These are phyloP conservation scores for Phialophora verrucosa DNA, from an alignment of 2,329 filamentous ascomycete species.

Conservation along the genomic window DNA sequence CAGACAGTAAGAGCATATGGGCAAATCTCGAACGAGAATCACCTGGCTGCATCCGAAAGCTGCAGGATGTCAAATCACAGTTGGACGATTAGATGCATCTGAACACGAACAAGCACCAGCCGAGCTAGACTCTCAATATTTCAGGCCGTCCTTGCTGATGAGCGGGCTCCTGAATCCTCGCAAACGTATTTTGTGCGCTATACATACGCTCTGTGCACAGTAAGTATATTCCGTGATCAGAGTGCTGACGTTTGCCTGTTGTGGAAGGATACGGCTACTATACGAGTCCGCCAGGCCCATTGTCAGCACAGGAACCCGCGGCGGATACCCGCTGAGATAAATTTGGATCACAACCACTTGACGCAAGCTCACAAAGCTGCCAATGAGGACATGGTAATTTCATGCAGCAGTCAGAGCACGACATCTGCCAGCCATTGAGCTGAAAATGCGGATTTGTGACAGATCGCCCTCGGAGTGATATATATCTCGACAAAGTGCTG, in stretches of 20 bases:
- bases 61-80: not conserved
- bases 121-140: not conserved
- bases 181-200: not conserved
- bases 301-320: not conserved
- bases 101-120: not conserved
- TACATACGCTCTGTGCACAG: not conserved
- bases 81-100: not conserved
- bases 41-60: not conserved
- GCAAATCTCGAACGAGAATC: no score
- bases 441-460: not conserved
- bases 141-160: not conserved
- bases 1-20: no score
- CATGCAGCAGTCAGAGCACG: not conserved
- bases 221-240: not conserved
- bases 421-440: not conserved
- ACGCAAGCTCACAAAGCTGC: not conserved
- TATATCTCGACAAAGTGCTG: not conserved
- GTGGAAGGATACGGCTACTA: not conserved
- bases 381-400: not conserved
- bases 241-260: not conserved
- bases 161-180: not conserved
- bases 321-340: not conserved
- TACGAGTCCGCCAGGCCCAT: not conserved
- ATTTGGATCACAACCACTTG: not conserved
- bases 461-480: not conserved